phyloP scores from a whole-genome alignment of 345 rosid genomes.

The Hibiscus mutabilis region DNA sequence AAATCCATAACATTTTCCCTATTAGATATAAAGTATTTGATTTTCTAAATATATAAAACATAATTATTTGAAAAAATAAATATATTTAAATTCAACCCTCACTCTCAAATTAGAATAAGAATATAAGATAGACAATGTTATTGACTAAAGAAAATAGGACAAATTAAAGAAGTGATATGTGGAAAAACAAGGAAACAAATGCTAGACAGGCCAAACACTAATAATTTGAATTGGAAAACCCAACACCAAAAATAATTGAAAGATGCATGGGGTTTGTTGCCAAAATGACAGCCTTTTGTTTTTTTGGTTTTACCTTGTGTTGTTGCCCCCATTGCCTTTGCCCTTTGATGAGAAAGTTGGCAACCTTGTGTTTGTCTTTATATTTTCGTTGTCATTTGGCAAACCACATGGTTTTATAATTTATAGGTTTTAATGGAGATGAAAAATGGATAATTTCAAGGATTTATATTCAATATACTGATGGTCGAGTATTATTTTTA shows the following conservation, averaged over 20 bases:
- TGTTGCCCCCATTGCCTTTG: neutral
- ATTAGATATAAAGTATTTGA: no score
- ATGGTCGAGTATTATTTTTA: no score
- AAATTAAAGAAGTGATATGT: neutral
- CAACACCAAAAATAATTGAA: neutral
- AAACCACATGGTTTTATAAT: neutral
- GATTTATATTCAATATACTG: no score
- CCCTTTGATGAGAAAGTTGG: neutral
- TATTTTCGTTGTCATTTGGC: neutral
- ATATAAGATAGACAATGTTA: neutral
- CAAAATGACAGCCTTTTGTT: constrained; percentile 1
- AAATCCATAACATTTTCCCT: no score
- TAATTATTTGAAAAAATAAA: no score
- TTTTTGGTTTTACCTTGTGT: neutral
- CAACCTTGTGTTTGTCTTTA: neutral
- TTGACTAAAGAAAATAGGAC: neutral
- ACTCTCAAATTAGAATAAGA: no score
- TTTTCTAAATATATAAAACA: no score
- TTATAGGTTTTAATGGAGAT: no score
- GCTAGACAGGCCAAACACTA: neutral
- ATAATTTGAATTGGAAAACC: neutral
- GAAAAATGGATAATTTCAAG: no score
- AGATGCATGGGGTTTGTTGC: neutral
- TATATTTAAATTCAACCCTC: no score
- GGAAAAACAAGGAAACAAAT: neutral